Evolutionary conservation across 495 filamentous ascomycete species (phyloP).

Genomic region (Annulohypoxylon nitens): DNA sequence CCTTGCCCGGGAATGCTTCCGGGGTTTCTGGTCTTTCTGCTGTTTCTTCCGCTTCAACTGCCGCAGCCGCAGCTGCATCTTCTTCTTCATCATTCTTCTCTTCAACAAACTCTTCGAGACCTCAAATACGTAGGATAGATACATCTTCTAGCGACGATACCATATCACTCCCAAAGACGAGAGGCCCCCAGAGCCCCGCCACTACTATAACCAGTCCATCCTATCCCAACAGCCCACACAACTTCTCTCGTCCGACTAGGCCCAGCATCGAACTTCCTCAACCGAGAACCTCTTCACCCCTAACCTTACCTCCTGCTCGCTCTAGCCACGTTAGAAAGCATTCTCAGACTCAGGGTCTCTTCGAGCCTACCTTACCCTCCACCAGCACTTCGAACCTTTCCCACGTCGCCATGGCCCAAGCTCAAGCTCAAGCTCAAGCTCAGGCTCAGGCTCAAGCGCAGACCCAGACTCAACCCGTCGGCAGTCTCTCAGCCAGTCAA

Average conservation of each 20-base stretch:
- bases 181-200: slow-evolving; percentile 48
- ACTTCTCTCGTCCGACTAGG: slow-evolving; percentile 67
- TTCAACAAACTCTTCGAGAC: slow-evolving; percentile 54
- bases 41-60: slow-evolving; percentile 37
- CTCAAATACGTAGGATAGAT: slow-evolving; percentile 57
- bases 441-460: slow-evolving; percentile 32
- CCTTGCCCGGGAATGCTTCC: slow-evolving; percentile 53
- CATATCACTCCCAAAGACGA: slow-evolving; percentile 49
- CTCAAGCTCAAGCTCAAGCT: slow-evolving; percentile 21
- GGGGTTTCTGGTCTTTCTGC: no score
- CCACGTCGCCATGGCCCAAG: slow-evolving; percentile 59
- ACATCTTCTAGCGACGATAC: slow-evolving; percentile 61
- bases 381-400: slow-evolving; percentile 66
- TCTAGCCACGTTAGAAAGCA: slow-evolving; percentile 65
- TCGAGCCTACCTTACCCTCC: slow-evolving; percentile 88
- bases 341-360: slow-evolving; percentile 85
- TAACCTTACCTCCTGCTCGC: slow-evolving; percentile 58
- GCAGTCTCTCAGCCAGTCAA: slow-evolving; percentile 74
- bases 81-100: slow-evolving; percentile 27
- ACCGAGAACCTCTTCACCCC: slow-evolving; percentile 58
- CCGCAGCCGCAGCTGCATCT: slow-evolving; percentile 39
- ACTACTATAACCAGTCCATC: slow-evolving; percentile 49
- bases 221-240: slow-evolving; percentile 61
- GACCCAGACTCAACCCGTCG: slow-evolving; percentile 39
- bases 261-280: slow-evolving; percentile 56